These are phyloP conservation scores for Holtermanniella nyarrowii DNA, from an alignment of 768 basidiomycete genomes.

Conservation along the genomic window DNA sequence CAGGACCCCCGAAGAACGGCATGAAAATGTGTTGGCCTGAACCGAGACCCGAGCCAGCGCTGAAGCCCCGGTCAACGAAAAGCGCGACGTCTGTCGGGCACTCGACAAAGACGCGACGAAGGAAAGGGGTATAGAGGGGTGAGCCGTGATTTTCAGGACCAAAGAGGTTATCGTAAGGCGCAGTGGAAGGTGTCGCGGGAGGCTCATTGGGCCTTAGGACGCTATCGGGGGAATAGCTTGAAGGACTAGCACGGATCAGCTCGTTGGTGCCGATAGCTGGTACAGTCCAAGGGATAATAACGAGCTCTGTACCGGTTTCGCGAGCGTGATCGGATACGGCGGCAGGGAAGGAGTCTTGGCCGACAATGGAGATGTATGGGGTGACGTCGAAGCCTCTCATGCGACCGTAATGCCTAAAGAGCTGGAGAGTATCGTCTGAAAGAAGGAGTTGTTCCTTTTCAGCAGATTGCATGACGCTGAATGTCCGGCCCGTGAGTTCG, in stretches of 20 bases:
- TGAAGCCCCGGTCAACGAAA: conserved; percentile 65
- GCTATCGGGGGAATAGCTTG: conserved; percentile 8
- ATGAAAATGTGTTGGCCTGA: conserved; percentile 59
- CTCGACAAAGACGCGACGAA: conserved; percentile 68
- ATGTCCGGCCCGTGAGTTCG: conserved; percentile 79
- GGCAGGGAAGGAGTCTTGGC: conserved; percentile 59
- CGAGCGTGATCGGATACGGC: conserved; percentile 55
- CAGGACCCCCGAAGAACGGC: conserved; percentile 89
- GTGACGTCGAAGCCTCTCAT: conserved; percentile 50
- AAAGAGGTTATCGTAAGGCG: conserved; percentile 71
- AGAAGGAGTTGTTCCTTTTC: conserved; percentile 43
- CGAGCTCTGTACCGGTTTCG: conserved; percentile 55
- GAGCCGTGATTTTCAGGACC: conserved; percentile 45
- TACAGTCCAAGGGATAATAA: conserved; percentile 71
- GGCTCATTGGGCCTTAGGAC: conserved; percentile 9
- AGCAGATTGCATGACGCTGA: conserved; percentile 71
- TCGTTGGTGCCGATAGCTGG: conserved; percentile 15
- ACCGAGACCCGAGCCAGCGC: conserved; percentile 18
- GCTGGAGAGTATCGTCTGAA: conserved; percentile 55
- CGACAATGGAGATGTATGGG: conserved; percentile 63
- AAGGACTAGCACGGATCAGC: conserved; percentile 16
- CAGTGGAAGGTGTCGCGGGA: conserved; percentile 28
- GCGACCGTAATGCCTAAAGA: conserved; percentile 37
- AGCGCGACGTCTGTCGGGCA: conserved; percentile 68
- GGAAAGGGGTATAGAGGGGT: conserved; percentile 61